Conservation (phyloP, 306 rosid species). For the Dryas octopetala region DNA sequence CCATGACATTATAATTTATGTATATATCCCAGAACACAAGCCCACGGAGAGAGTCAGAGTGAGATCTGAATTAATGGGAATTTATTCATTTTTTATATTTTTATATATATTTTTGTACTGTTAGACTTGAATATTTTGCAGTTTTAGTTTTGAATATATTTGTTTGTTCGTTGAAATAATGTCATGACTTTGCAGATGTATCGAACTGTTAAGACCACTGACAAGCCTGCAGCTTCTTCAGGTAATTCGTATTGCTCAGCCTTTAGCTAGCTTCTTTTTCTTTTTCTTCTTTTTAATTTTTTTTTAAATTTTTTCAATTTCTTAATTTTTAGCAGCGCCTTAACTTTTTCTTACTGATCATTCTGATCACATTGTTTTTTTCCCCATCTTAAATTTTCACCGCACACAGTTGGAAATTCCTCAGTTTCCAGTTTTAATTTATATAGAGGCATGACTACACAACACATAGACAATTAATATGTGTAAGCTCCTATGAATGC, state of each 20-base stretch:
- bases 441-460: too few relatives aligned
- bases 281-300: background rate
- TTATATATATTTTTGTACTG: background rate
- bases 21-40: background rate
- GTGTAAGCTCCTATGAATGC: too few relatives aligned
- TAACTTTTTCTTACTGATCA: background rate
- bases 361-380: background rate
- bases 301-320: too few relatives aligned
- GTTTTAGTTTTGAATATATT: background rate
- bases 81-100: background rate
- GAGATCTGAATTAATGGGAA: slow-evolving; percentile 25
- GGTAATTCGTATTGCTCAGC: slow-evolving; percentile 75
- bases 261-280: slow-evolving; percentile 13
- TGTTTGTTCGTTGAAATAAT: slow-evolving; percentile 6
- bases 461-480: too few relatives aligned
- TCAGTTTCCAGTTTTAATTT: background rate
- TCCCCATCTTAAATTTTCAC: background rate
- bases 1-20: slow-evolving; percentile 17
- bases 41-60: slow-evolving; percentile 13
- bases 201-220: slow-evolving; percentile 94
- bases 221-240: slow-evolving; percentile 90
- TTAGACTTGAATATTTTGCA: background rate
- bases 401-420: background rate
- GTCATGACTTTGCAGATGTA: slow-evolving; percentile 66
- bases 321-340: background rate